Evolutionary conservation across 2,329 filamentous ascomycete species (phyloP), one percentile per base, ranked within the genome.

Genomic region (Pleoardoris graminearum): DNA sequence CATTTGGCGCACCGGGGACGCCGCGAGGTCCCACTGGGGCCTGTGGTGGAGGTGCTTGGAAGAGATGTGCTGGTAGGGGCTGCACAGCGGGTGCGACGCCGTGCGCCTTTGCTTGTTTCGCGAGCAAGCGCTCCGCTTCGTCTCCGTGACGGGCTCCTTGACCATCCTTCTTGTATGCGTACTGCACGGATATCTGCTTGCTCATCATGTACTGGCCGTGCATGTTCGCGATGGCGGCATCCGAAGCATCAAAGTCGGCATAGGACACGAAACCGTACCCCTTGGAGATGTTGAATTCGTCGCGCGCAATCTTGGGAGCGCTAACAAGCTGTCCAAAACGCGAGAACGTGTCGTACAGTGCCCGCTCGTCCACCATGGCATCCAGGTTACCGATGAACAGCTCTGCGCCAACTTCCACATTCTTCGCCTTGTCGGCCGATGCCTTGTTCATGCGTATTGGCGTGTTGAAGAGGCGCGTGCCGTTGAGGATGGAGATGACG

Each of bases 121-220:
- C 94, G 41, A 99, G 84, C 79, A 91, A 89, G 68, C 94, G 83
- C 77, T 99, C 94, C 25, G 94, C 94, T 64, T 91, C 84, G 72
- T 99, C 94, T 65, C 94, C 94, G 71, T 99, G 94, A 53, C 94
- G 82, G 77, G 97, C 93, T 64, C 93, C 93, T 77, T 96, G 96
- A 62, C 94, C 94, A 68, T 99, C 94, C 77, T 97, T 97, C 82
- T 99, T 99, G 83, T 96, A 97, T 33, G 94, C 94, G 74, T 97
- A 99, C 75, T 97, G 93, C 38, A 99, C 94, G 2, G 89, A 90
- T 64, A 97, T 88, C 74, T 96, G 90, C 78, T 96, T 96, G 80
- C 94, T 96, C 81, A 96, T 92, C 55, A 99, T 85, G 75, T 94
- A 97, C 77, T 97, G 92, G 46, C 91, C 91, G 72, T 96, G 89